These are phyloP conservation scores for Albifimbria verrucaria DNA, from an alignment of 2,329 filamentous ascomycete species.

Conservation along the genomic window DNA sequence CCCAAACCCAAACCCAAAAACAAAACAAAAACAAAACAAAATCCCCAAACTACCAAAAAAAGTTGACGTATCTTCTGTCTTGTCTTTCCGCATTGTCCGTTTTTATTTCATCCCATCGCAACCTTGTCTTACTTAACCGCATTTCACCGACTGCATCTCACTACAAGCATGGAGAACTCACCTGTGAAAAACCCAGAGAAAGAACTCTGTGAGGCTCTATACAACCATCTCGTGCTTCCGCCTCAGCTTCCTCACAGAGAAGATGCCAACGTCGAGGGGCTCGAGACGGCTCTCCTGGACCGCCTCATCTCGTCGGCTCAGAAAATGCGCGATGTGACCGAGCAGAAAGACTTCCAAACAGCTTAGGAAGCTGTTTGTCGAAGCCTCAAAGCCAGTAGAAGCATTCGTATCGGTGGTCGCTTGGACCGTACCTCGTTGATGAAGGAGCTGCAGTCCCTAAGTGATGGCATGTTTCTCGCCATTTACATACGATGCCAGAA, in stretches of 20 bases:
- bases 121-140: too few relatives aligned
- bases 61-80: too few relatives aligned
- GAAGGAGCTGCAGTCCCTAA: conserved; percentile 12
- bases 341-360: conserved; percentile 10
- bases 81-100: neutral
- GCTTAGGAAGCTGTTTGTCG: conserved; percentile 14
- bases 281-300: conserved; percentile 12
- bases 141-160: too few relatives aligned
- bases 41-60: neutral
- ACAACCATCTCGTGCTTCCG: conserved; percentile 20
- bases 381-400: conserved; percentile 15
- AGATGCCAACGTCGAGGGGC: conserved; percentile 10
- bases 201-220: conserved; percentile 6
- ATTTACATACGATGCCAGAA: conserved; percentile 24
- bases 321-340: conserved; percentile 11
- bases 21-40: neutral
- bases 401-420: conserved; percentile 11
- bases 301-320: conserved; percentile 13
- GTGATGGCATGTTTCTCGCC: conserved; percentile 13
- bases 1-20: too few relatives aligned
- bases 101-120: neutral
- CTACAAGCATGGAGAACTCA: neutral
- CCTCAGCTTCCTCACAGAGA: conserved; percentile 17
- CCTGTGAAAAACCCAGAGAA: neutral
- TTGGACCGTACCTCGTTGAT: conserved; percentile 14